Conservation (phyloP, 2,329 filamentous ascomycete genomes). For the Alternaria sp. region DNA sequence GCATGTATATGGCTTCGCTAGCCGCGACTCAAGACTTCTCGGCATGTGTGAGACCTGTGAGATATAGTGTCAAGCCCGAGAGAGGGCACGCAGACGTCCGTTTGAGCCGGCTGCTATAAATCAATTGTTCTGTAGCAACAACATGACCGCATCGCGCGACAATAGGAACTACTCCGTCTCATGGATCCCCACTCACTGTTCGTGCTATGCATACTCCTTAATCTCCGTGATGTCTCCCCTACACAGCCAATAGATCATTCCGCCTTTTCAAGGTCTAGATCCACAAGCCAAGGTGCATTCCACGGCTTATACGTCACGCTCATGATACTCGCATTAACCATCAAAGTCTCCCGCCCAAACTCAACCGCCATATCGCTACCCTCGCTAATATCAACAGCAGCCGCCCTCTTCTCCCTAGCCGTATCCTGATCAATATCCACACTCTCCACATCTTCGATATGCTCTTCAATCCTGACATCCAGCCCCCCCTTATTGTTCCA, state of each 20-base stretch:
- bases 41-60: neutral
- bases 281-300: slow-evolving; percentile 63
- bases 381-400: slow-evolving; percentile 42
- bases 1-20: neutral
- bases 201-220: no score
- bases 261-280: slow-evolving; percentile 57
- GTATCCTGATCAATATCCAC: slow-evolving; percentile 26
- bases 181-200: neutral
- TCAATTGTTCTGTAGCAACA: no score
- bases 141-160: no score
- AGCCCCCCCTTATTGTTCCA: slow-evolving; percentile 44
- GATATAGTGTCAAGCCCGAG: no score
- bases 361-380: slow-evolving; percentile 38
- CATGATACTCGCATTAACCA: slow-evolving; percentile 66
- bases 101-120: no score
- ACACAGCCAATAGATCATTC: no score
- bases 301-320: slow-evolving; percentile 55
- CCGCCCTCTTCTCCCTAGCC: slow-evolving; percentile 29
- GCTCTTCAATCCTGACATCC: slow-evolving; percentile 22
- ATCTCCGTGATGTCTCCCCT: no score
- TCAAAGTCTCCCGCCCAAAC: slow-evolving; percentile 60
- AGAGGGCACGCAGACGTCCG: no score
- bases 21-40: neutral
- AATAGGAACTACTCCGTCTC: no score
- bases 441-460: slow-evolving; percentile 21